Evolutionary conservation across 495 filamentous ascomycete species (phyloP).

Genomic region (Neurospora discreta): DNA sequence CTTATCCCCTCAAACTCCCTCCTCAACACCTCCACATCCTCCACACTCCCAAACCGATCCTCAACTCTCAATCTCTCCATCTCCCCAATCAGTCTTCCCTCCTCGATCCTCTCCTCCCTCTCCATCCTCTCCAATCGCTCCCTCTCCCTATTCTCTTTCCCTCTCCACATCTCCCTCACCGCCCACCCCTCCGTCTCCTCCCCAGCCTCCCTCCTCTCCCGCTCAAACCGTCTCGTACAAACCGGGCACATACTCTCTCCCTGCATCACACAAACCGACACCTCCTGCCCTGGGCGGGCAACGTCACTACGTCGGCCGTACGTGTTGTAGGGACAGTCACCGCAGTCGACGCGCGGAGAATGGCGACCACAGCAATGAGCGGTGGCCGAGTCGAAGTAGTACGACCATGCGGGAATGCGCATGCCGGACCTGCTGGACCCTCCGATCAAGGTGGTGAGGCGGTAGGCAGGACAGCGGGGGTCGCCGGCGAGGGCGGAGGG

Average conservation of each 20-base stretch:
- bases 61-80: background rate
- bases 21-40: background rate
- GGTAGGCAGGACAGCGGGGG: background rate
- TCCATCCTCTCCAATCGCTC: background rate
- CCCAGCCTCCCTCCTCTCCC: background rate
- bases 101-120: background rate
- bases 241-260: background rate
- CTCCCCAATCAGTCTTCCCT: background rate
- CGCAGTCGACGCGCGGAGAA: background rate
- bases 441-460: background rate
- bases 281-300: background rate
- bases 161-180: background rate
- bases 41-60: background rate
- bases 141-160: background rate
- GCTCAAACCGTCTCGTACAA: background rate
- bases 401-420: background rate
- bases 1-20: background rate
- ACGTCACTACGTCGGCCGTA: background rate
- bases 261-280: background rate
- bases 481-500: background rate
- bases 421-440: background rate
- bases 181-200: background rate
- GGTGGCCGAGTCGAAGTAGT: background rate
- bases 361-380: background rate
- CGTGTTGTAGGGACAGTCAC: background rate